Evolutionary conservation across 257 asterid genomes (phyloP).

Genomic region (Cruciata laevipes): DNA sequence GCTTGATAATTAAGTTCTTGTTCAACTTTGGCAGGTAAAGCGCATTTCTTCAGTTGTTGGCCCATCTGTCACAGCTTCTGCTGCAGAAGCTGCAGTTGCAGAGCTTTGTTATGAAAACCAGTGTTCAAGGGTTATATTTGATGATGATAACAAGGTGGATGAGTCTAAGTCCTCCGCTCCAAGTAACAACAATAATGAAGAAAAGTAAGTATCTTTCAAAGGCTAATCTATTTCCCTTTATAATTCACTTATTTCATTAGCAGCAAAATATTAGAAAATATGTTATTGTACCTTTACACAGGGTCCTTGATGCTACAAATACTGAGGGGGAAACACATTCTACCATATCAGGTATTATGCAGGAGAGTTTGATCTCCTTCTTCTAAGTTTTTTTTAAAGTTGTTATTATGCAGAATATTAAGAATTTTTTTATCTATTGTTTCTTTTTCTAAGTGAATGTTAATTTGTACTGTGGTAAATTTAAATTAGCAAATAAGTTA

Average conservation of each 20-base stretch:
- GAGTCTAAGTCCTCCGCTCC: slow-evolving; percentile 38
- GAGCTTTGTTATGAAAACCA: slow-evolving; percentile 87
- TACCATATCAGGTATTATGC: slow-evolving; percentile 41
- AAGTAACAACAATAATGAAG: slow-evolving; percentile 28
- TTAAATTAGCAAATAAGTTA: not conserved
- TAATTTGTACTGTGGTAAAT: not conserved
- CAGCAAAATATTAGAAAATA: not conserved
- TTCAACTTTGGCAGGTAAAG: slow-evolving; percentile 52
- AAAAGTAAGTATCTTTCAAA: slow-evolving; percentile 33
- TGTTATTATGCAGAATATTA: no score
- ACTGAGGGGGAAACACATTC: slow-evolving; percentile 30
- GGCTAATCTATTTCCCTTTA: not conserved
- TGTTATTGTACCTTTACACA: slow-evolving; percentile 26
- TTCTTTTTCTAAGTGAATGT: not conserved
- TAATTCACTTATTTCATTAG: not conserved
- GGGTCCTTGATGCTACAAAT: slow-evolving; percentile 35
- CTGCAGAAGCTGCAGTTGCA: slow-evolving; percentile 84
- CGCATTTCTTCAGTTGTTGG: slow-evolving; percentile 67
- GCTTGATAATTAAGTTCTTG: not conserved
- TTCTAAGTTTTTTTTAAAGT: no score
- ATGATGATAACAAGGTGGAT: slow-evolving; percentile 34
- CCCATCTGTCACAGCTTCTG: slow-evolving; percentile 63
- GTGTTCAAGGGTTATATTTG: slow-evolving; percentile 71
- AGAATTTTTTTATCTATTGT: no score
- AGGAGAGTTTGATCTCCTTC: not conserved